phyloP scores from a whole-genome alignment of 73 alveolate species.

The Paramecium sonneborni region DNA sequence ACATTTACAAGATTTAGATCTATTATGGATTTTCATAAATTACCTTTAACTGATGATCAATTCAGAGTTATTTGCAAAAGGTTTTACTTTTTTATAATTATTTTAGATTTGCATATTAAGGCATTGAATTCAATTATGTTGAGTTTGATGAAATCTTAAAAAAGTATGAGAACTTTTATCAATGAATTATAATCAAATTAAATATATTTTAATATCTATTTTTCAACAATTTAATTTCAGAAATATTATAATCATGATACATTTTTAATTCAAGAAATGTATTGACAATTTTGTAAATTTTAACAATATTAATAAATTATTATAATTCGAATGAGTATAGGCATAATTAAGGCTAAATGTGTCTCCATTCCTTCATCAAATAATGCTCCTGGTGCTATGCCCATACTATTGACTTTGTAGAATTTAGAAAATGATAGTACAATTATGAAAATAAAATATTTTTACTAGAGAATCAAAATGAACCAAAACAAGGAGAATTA shows the following conservation, averaged over 20 bases:
- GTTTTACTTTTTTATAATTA: slow-evolving; percentile 36
- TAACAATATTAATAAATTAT: background rate
- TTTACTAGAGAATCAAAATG: background rate
- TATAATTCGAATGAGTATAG: background rate
- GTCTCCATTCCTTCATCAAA: background rate
- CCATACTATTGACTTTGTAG: background rate
- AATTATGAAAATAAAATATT: background rate
- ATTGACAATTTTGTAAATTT: background rate
- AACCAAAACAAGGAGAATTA: background rate
- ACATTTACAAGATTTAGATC: slow-evolving; percentile 88
- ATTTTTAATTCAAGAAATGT: background rate
- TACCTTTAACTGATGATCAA: slow-evolving; percentile 79
- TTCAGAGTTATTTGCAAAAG: slow-evolving; percentile 80
- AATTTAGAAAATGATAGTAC: background rate
- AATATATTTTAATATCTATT: background rate
- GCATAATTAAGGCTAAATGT: background rate
- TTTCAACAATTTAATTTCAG: background rate
- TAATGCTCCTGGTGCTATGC: background rate
- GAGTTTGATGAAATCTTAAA: slow-evolving; percentile 78
- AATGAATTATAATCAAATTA: slow-evolving; percentile 6
- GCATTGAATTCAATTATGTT: slow-evolving; percentile 89
- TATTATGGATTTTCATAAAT: slow-evolving; percentile 80
- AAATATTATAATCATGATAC: no score
- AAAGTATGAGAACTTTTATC: slow-evolving; percentile 59
- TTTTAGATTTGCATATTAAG: slow-evolving; percentile 75